A percentile compares a stretch with the other conserved stretches of the same genome.
These are phyloP conservation scores for Chlorella sorokiniana DNA, from an alignment of 139 green algal genomes.

Conservation along the genomic window DNA sequence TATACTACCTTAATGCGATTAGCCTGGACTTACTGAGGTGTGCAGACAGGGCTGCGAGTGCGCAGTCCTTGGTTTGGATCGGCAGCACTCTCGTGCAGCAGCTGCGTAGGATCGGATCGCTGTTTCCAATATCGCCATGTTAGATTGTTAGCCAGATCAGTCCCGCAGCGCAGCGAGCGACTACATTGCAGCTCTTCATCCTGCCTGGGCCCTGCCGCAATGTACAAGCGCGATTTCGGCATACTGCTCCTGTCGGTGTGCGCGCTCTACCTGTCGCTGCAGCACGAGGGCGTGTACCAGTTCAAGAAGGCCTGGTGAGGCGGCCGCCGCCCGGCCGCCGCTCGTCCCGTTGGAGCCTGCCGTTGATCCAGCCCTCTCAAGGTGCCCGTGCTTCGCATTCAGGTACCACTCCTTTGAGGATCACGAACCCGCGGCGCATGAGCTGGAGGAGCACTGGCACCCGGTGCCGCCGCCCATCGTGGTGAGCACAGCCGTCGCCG, in stretches of 20 bases:
- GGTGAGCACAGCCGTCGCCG: background rate
- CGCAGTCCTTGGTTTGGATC: too few species aligned
- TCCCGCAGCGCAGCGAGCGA: too few species aligned
- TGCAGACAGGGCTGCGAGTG: too few species aligned
- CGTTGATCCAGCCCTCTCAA: background rate
- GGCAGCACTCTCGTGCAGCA: too few species aligned
- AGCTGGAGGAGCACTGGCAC: constrained; percentile 22
- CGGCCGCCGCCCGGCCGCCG: background rate
- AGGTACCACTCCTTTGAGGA: constrained; percentile 57
- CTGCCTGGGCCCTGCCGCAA: background rate
- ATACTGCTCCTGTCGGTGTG: constrained; percentile 80
- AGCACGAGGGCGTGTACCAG: constrained; percentile 79
- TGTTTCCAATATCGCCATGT: too few species aligned
- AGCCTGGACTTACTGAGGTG: too few species aligned
- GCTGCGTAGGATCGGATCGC: too few species aligned
- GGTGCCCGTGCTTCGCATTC: background rate
- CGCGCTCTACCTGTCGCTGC: constrained; percentile 78
- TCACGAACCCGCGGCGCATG: background rate
- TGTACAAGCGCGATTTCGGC: constrained; percentile 82
- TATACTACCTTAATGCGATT: too few species aligned
- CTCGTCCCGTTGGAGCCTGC: background rate
- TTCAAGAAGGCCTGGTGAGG: constrained; percentile 89
- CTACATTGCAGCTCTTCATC: background rate
- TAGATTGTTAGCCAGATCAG: too few species aligned
- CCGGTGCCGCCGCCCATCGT: constrained; percentile 27